phyloP scores from a whole-genome alignment of 169 alveolate species.

The Babesia ovis region DNA sequence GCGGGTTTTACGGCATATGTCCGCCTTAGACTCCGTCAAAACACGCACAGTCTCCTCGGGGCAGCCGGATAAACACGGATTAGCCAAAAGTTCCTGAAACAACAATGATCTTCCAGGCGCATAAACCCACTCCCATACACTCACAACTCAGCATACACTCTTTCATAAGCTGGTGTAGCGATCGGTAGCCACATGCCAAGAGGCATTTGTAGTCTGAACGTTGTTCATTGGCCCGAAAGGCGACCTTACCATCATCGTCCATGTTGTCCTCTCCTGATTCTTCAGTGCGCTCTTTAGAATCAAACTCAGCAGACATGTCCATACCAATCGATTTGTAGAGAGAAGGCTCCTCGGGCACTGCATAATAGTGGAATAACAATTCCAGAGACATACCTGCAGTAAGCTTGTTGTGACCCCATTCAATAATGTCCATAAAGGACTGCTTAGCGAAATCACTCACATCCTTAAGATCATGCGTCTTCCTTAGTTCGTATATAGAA shows the following conservation, averaged over 20 bases:
- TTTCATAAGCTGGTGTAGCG: slow-evolving; percentile 71
- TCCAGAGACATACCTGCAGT: slow-evolving; percentile 60
- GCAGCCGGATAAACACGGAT: slow-evolving; percentile 52
- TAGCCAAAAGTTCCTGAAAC: slow-evolving; percentile 54
- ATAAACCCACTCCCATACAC: slow-evolving; percentile 74
- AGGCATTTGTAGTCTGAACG: slow-evolving; percentile 73
- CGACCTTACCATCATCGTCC: slow-evolving; percentile 71
- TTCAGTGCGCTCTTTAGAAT: slow-evolving; percentile 27
- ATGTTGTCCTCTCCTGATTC: slow-evolving; percentile 65
- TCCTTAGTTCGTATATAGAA: slow-evolving; percentile 79
- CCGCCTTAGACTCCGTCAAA: slow-evolving; percentile 61
- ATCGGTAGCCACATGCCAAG: slow-evolving; percentile 71
- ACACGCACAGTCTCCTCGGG: slow-evolving; percentile 58
- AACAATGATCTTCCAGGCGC: not conserved
- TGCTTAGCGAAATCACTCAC: slow-evolving; percentile 82
- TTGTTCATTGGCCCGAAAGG: not conserved
- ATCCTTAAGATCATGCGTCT: slow-evolving; percentile 80
- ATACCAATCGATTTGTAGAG: slow-evolving; percentile 72
- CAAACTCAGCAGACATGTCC: slow-evolving; percentile 57
- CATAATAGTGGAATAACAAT: slow-evolving; percentile 31
- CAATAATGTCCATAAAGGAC: slow-evolving; percentile 82
- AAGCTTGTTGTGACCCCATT: slow-evolving; percentile 85
- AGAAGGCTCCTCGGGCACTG: slow-evolving; percentile 69
- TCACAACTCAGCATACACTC: slow-evolving; percentile 74
- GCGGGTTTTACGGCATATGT: slow-evolving; percentile 52